Evolutionary conservation across 208 protist species (phyloP).

Genomic region (Wallacemonas sp.): DNA sequence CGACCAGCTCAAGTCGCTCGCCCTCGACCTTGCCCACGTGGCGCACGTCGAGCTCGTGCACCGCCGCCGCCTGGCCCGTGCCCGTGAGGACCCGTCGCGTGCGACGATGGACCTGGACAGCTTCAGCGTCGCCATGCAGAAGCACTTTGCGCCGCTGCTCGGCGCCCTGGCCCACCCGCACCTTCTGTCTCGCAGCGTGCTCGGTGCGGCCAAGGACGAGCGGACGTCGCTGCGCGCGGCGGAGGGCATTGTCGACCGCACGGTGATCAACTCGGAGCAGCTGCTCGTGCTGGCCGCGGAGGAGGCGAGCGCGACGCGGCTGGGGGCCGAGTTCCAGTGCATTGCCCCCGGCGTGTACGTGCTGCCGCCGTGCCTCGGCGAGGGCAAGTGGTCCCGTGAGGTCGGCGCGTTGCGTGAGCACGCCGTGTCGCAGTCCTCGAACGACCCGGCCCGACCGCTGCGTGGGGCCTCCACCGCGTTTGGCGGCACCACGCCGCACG

Average conservation of each 20-base stretch:
- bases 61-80: conserved; percentile 26
- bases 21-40: conserved; percentile 70
- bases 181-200: conserved; percentile 30
- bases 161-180: conserved; percentile 70
- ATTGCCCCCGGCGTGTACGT: conserved; percentile 24
- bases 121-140: conserved; percentile 60
- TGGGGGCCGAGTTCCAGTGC: conserved; percentile 7
- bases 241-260: conserved; percentile 6
- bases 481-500: too few species aligned
- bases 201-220: background rate
- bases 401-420: conserved; percentile 7
- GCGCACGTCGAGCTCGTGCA: conserved; percentile 79
- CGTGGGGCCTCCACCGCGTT: too few species aligned
- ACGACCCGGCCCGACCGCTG: too few species aligned
- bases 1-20: conserved; percentile 65
- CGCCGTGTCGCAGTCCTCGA: background rate
- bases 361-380: conserved; percentile 24
- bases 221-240: background rate
- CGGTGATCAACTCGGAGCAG: conserved; percentile 8
- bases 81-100: background rate
- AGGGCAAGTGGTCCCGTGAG: conserved; percentile 18
- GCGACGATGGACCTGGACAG: background rate
- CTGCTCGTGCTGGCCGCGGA: conserved; percentile 1
- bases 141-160: conserved; percentile 44
- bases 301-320: background rate